Evolutionary conservation across 306 rosid genomes (phyloP), one percentile per base, ranked within the genome.

Genomic region (Quercus mongolica): DNA sequence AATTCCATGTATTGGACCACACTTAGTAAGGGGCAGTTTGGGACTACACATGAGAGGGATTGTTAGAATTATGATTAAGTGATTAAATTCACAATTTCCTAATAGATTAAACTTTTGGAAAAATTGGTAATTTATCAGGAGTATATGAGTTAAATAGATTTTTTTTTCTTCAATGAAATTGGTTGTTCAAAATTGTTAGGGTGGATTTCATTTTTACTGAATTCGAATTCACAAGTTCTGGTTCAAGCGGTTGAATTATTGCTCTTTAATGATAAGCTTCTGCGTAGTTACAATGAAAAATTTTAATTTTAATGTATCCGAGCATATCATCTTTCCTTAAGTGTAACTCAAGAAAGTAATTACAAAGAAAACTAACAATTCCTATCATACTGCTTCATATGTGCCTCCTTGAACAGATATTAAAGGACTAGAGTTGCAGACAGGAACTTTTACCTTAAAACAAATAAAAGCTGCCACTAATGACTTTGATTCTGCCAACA

Each of bases 381-480:
- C 46, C n/a, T 73, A 6, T 55, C 76, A 2, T 55, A 61, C 78
- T 72, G 30, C 6, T 71, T 59, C 30, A 76, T 19, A 61, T 75
- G 80, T 75, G 56, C 71, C 75, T 56, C 56, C 65, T 73, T 79
- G 84, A 68, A 71, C 84, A 81, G 87, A 73, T 51, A 13, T 71
- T 33, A 46, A 71, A 59, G 86, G 85, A 12, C 52, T 52, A 75
- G 93, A 89, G 69, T 49, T 38, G 56, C 88, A 86, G 83, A 77
- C 81, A 3, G 94, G 91, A 31, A 83, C 35, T 80, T 89, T 91
- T 81, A 86, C 88, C 73, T 76, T 91, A 73, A 83, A 86, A 71
- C 94, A 86, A 77, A 63, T 89, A 80, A 80, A 78, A 80, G 89
- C 85, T 35, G 94, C 94, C 51, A 91, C 97, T 13, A 23, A 86